Evolutionary conservation across 257 asterid species (phyloP).

Genomic region (Fraxinus quadrangulata): DNA sequence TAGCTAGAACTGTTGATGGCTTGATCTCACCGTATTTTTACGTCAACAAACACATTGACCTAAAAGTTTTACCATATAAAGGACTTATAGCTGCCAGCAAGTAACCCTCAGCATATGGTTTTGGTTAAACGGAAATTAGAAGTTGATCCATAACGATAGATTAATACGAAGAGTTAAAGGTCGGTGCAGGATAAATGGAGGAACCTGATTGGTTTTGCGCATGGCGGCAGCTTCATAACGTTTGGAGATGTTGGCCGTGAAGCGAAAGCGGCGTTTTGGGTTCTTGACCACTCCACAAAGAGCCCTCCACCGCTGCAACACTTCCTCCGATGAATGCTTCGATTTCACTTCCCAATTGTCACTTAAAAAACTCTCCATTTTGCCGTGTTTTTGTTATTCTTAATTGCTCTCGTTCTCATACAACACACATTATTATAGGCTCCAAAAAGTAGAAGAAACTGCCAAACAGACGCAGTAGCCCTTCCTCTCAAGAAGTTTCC

Average conservation of each 20-base stretch:
- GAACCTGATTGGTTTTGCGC: slow-evolving; percentile 81
- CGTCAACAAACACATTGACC: too few relatives aligned
- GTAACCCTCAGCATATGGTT: too few relatives aligned
- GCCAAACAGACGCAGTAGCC: not conserved
- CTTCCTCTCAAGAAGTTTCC: slow-evolving; percentile 22
- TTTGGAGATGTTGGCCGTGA: slow-evolving; percentile 83
- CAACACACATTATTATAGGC: slow-evolving; percentile 6
- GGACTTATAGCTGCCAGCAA: too few relatives aligned
- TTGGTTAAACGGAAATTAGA: too few relatives aligned
- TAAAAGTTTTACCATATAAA: too few relatives aligned
- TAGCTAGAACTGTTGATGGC: too few relatives aligned
- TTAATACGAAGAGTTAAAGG: too few relatives aligned
- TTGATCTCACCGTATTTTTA: too few relatives aligned
- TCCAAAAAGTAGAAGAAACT: not conserved
- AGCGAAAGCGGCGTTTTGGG: slow-evolving; percentile 78
- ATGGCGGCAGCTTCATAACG: slow-evolving; percentile 78
- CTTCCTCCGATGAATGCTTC: slow-evolving; percentile 72
- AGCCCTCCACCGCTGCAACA: slow-evolving; percentile 72
- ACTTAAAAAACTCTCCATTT: slow-evolving; percentile 62
- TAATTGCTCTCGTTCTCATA: not conserved
- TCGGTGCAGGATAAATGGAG: too few relatives aligned
- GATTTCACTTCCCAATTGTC: slow-evolving; percentile 75
- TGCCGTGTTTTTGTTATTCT: not conserved
- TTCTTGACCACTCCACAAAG: slow-evolving; percentile 76
- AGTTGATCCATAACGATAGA: too few relatives aligned